phyloP scores from a whole-genome alignment of 2,329 filamentous ascomycete species.

The Chrysosporium queenslandicum region DNA sequence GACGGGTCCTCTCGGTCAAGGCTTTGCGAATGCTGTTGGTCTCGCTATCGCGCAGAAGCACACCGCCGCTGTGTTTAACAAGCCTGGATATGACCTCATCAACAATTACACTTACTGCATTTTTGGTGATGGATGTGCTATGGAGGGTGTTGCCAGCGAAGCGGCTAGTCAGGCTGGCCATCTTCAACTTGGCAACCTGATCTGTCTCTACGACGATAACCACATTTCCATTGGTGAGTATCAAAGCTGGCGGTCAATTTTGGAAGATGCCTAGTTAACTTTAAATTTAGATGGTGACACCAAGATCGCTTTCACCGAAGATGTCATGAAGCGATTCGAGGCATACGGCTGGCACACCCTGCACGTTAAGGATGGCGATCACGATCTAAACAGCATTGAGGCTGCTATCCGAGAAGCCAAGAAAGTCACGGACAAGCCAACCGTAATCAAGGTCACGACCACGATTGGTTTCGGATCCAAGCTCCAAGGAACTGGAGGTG shows the following conservation, averaged over 20 bases:
- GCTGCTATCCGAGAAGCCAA: conserved; percentile 75
- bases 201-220: conserved; percentile 97
- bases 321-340: conserved; percentile 90
- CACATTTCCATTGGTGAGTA: conserved; percentile 69
- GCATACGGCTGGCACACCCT: conserved; percentile 92
- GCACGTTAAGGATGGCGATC: conserved; percentile 76
- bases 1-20: conserved; percentile 93
- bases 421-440: conserved; percentile 88
- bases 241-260: not conserved
- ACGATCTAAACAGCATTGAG: conserved; percentile 79
- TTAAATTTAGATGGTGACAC: conserved; percentile 68
- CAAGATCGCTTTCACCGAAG: conserved; percentile 93
- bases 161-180: conserved; percentile 88
- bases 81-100: conserved; percentile 79
- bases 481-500: conserved; percentile 84
- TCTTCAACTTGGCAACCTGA: conserved; percentile 94
- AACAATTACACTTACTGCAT: conserved; percentile 97
- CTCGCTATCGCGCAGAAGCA: conserved; percentile 94
- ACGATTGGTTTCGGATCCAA: conserved; percentile 95
- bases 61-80: conserved; percentile 87
- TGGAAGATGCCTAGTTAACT: conserved; percentile 10
- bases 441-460: conserved; percentile 91
- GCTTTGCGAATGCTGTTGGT: conserved; percentile 94
- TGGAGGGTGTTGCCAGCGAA: conserved; percentile 95
- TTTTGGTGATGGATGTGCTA: conserved; percentile 95